Conservation (phyloP, 2,329 filamentous ascomycete genomes). For the Hypoxylon sp. region DNA sequence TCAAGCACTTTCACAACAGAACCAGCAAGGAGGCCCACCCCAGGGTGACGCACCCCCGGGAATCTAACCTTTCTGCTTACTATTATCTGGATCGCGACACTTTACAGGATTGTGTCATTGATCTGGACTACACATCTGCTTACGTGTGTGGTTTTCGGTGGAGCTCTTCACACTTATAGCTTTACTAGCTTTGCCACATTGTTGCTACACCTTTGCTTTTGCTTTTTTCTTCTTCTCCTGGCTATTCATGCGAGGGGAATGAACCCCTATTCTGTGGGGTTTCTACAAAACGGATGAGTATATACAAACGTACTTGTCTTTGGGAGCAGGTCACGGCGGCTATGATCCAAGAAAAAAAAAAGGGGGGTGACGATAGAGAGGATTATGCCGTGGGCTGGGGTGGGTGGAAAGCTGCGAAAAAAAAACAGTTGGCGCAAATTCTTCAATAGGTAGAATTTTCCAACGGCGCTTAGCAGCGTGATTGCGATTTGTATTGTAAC, state of each 20-base stretch:
- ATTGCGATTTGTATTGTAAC: not conserved
- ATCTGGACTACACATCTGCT: not conserved
- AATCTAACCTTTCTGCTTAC: constrained; percentile 43
- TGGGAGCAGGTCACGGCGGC: not conserved
- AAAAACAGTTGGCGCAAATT: not conserved
- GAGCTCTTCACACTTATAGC: not conserved
- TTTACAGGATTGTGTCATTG: constrained; percentile 22
- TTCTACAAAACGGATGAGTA: not conserved
- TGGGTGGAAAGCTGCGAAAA: not conserved
- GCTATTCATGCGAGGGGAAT: not conserved
- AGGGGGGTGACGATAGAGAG: too few relatives aligned
- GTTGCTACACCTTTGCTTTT: not conserved
- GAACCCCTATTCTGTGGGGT: not conserved
- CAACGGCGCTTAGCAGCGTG: not conserved
- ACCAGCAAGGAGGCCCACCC: constrained; percentile 54
- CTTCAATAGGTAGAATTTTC: not conserved
- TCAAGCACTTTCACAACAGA: constrained; percentile 70
- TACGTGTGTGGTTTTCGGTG: not conserved
- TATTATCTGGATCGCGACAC: not conserved
- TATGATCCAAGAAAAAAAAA: not conserved
- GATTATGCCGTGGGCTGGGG: too few relatives aligned
- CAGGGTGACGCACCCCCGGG: constrained; percentile 55
- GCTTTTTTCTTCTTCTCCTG: not conserved
- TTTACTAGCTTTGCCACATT: not conserved
- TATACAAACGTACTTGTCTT: not conserved